Evolutionary conservation across 78 protist species (phyloP).

Genomic region (Dictyostelium firmibasis): DNA sequence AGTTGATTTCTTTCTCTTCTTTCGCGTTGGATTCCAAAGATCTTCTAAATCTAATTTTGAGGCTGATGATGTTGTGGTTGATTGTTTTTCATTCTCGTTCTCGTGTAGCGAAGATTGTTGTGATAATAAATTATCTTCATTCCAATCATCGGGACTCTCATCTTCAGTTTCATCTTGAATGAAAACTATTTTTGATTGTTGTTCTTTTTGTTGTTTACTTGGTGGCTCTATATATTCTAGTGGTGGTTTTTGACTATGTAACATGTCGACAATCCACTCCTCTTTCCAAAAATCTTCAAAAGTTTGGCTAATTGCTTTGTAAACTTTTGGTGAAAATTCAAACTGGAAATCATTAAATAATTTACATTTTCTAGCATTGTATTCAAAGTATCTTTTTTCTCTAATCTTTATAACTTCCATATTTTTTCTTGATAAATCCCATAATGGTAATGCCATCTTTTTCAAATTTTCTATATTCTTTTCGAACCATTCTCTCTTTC

Average conservation of each 20-base stretch:
- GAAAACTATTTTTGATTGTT: neutral
- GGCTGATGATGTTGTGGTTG: neutral
- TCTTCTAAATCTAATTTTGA: neutral
- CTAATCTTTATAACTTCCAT: neutral
- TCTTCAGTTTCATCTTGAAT: neutral
- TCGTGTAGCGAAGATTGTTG: neutral
- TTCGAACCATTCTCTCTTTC: constrained; percentile 24
- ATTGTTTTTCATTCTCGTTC: neutral
- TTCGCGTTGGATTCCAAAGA: neutral
- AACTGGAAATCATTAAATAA: neutral
- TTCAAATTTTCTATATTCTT: neutral
- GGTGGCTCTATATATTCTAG: neutral
- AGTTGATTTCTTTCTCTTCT: neutral
- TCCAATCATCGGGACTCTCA: neutral
- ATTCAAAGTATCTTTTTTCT: neutral
- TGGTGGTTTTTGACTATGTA: neutral
- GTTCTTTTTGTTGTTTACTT: neutral
- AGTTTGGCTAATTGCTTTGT: neutral
- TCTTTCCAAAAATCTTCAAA: constrained; percentile 46
- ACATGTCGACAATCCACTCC: constrained; percentile 10
- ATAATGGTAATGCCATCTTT: neutral
- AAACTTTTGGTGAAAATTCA: neutral
- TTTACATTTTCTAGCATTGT: neutral
- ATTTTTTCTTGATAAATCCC: neutral
- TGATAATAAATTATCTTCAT: neutral